Evolutionary conservation across 768 basidiomycete species (phyloP).

Genomic region (Filobasidium floriforme): DNA sequence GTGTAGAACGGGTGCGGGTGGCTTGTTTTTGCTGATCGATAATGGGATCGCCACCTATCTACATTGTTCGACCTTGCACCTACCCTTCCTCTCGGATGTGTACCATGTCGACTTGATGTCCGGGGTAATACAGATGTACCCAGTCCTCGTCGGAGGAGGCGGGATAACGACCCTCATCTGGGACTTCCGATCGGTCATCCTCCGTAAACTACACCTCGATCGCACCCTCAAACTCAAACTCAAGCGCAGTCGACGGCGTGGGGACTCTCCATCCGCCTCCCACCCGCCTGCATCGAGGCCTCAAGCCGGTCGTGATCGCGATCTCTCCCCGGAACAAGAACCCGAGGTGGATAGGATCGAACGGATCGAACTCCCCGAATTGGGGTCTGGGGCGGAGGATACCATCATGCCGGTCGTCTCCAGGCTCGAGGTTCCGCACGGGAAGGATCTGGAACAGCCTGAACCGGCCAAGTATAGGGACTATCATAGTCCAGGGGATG

Average conservation of each 20-base stretch:
- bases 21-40: too few relatives aligned
- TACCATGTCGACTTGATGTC: too few relatives aligned
- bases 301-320: background rate
- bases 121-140: constrained; percentile 42
- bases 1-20: background rate
- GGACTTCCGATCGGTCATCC: constrained; percentile 39
- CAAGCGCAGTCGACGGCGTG: too few relatives aligned
- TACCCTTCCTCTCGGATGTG: too few relatives aligned
- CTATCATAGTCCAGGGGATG: background rate
- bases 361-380: background rate
- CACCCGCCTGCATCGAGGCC: too few relatives aligned
- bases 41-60: too few relatives aligned
- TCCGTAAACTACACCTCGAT: background rate
- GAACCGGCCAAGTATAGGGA: background rate
- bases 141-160: constrained; percentile 49
- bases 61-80: too few relatives aligned
- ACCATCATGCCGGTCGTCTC: background rate
- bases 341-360: background rate
- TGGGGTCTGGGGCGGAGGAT: background rate
- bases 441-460: background rate
- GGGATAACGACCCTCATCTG: constrained; percentile 48
- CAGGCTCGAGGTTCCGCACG: too few relatives aligned
- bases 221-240: too few relatives aligned
- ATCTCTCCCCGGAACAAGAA: background rate
- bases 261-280: background rate